Evolutionary conservation across 192 early-diverging fungal genomes (phyloP).

Genomic region (Chytriomyces sp.): DNA sequence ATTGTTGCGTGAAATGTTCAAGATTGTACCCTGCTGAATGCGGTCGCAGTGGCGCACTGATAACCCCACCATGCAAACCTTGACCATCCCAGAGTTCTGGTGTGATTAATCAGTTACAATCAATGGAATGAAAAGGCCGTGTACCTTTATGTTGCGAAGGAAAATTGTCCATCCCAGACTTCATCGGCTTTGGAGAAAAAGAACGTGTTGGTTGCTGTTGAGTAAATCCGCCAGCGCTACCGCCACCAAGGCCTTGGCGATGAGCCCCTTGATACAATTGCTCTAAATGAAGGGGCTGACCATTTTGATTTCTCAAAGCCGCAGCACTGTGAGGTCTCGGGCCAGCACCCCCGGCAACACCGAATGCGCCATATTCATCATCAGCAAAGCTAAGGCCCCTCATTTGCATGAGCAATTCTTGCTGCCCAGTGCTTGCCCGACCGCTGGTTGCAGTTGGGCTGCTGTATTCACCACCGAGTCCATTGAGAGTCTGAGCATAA

Average conservation of each 20-base stretch:
- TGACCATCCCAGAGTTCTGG: no score
- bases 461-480: neutral
- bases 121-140: no score
- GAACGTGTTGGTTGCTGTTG: neutral
- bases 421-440: neutral
- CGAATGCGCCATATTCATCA: conserved; percentile 16
- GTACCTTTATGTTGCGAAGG: neutral
- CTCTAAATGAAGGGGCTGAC: neutral
- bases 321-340: conserved; percentile 24
- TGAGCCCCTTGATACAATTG: neutral
- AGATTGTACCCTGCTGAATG: conserved; percentile 30
- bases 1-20: conserved; percentile 24
- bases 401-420: conserved; percentile 27
- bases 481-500: neutral
- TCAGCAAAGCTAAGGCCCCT: conserved; percentile 9
- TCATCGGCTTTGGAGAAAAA: conserved; percentile 14
- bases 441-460: neutral
- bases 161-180: neutral
- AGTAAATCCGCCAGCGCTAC: neutral
- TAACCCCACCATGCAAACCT: no score
- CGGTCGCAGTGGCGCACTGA: conserved; percentile 10
- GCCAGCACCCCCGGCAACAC: neutral
- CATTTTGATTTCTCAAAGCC: no score
- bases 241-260: neutral
- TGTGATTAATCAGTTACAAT: no score